Evolutionary conservation across 208 protist species (phyloP).

Genomic region (Trypanosoma cruzi): DNA sequence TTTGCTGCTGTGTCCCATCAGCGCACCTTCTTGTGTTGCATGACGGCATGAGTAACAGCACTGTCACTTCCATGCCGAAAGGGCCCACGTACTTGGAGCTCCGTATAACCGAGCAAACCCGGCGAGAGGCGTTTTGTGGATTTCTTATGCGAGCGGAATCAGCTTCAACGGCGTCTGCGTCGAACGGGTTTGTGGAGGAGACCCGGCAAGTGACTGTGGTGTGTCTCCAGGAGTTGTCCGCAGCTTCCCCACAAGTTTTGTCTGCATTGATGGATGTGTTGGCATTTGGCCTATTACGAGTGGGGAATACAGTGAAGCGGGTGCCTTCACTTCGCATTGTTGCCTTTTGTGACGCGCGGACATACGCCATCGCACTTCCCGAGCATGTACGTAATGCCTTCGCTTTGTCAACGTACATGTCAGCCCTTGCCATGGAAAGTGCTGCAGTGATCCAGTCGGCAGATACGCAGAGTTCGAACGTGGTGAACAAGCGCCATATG

Average conservation of each 20-base stretch:
- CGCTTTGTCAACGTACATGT: constrained; percentile 86
- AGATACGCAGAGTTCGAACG: constrained; percentile 51
- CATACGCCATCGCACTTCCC: constrained; percentile 57
- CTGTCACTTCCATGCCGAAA: constrained; percentile 79
- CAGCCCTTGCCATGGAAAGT: constrained; percentile 72
- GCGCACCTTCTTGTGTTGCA: constrained; percentile 84
- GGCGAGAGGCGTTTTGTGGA: constrained; percentile 54
- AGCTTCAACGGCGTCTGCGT: constrained; percentile 3
- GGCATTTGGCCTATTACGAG: constrained; percentile 44
- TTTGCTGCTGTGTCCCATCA: constrained; percentile 83
- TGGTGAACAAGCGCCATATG: constrained; percentile 83
- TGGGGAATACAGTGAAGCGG: constrained; percentile 21
- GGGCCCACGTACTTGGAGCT: constrained; percentile 83
- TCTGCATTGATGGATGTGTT: constrained; percentile 76
- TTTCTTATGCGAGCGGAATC: constrained; percentile 67
- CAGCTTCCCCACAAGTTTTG: constrained; percentile 59
- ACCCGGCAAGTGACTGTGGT: constrained; percentile 61
- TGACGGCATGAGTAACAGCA: constrained; percentile 52
- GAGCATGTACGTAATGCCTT: constrained; percentile 70
- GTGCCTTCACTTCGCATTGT: constrained; percentile 73
- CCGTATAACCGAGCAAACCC: constrained; percentile 61
- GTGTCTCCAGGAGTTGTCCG: constrained; percentile 63
- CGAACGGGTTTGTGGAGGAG: constrained; percentile 22
- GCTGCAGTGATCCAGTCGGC: constrained; percentile 76
- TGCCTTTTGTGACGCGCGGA: constrained; percentile 67